These are phyloP conservation scores for Phytophthora ohioensis DNA, from an alignment of 352 stramenopile species.

Conservation along the genomic window DNA sequence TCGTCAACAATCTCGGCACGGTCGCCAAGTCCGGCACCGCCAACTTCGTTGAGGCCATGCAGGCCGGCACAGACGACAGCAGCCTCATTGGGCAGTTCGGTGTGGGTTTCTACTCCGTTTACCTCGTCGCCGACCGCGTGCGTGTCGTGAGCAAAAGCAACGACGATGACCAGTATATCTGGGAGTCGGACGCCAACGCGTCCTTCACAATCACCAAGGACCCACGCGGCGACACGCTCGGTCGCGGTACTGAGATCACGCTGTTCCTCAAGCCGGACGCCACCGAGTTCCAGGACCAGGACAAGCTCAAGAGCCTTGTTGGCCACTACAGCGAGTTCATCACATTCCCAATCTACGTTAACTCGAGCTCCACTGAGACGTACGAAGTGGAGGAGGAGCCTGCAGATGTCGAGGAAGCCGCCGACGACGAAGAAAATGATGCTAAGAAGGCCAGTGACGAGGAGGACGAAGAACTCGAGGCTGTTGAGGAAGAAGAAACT, in stretches of 20 bases:
- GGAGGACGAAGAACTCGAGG: conserved; percentile 74
- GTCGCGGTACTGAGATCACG: conserved; percentile 98
- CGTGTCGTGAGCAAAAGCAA: conserved; percentile 98
- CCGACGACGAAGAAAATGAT: conserved; percentile 65
- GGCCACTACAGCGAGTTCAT: conserved; percentile 99
- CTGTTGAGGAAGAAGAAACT: conserved; percentile 72
- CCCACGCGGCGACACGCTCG: conserved; percentile 95
- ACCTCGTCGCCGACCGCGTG: conserved; percentile 97
- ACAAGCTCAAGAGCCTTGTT: conserved; percentile 96
- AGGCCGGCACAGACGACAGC: conserved; percentile 92
- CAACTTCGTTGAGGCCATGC: conserved; percentile 98
- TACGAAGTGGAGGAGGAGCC: conserved; percentile 92
- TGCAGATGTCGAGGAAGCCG: conserved; percentile 57
- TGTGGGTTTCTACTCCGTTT: conserved; percentile 99
- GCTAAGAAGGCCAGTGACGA: conserved; percentile 52
- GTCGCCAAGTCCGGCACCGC: conserved; percentile 99
- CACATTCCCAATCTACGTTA: conserved; percentile 99
- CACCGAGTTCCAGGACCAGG: conserved; percentile 95
- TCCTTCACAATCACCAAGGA: conserved; percentile 98
- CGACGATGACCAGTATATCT: conserved; percentile 98
- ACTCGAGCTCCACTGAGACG: conserved; percentile 92
- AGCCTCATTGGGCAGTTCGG: conserved; percentile 99
- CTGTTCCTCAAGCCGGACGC: conserved; percentile 99
- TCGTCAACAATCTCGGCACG: conserved; percentile 97
- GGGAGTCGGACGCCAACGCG: conserved; percentile 97